Conservation (phyloP, 106 monocot species). For the Posidonia australis region DNA sequence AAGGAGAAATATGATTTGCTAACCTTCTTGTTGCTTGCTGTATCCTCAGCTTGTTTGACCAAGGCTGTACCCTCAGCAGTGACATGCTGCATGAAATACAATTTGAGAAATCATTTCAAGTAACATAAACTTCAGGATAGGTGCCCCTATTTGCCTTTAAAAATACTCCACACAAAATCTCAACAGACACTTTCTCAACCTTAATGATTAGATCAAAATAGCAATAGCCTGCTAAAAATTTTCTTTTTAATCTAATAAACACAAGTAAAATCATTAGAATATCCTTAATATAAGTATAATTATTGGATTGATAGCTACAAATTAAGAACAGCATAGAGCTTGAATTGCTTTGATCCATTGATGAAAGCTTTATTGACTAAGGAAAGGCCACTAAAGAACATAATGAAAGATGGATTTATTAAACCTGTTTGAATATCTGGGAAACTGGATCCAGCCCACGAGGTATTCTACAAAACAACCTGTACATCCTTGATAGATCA, state of each 20-base stretch:
- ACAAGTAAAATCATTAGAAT: too few relatives aligned
- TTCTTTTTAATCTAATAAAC: too few relatives aligned
- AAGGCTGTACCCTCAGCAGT: slow-evolving; percentile 28
- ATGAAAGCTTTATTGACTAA: background rate
- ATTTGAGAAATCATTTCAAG: too few relatives aligned
- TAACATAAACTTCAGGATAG: too few relatives aligned
- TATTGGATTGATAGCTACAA: too few relatives aligned
- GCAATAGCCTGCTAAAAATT: too few relatives aligned
- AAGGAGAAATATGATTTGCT: background rate
- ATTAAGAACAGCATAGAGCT: background rate
- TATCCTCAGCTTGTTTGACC: slow-evolving; percentile 32
- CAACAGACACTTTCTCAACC: too few relatives aligned
- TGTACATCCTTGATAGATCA: slow-evolving; percentile 30
- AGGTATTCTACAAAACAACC: slow-evolving; percentile 27
- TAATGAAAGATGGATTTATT: background rate
- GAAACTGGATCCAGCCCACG: slow-evolving; percentile 25
- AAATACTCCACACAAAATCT: too few relatives aligned
- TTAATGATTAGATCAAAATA: too few relatives aligned
- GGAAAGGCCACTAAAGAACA: background rate
- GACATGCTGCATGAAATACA: slow-evolving; percentile 17
- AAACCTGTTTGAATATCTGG: slow-evolving; percentile 28
- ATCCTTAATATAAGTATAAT: too few relatives aligned
- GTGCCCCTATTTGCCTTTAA: too few relatives aligned
- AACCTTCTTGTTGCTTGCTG: slow-evolving; percentile 22
- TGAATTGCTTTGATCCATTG: too few relatives aligned